Conservation (phyloP, 345 rosid species). For the Arabis alpina region DNA sequence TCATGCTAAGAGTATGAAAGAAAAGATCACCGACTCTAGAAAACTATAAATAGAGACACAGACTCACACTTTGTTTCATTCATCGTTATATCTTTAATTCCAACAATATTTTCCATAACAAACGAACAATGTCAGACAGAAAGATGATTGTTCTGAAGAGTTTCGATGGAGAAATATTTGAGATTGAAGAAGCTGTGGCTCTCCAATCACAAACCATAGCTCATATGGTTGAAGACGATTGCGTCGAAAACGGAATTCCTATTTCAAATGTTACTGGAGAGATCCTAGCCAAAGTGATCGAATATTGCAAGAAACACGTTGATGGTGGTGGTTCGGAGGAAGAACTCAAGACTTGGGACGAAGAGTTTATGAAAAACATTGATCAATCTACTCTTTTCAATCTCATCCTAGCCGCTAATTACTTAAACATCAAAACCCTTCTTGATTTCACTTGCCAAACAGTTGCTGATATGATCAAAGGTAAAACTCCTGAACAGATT, state of each 20-base stretch:
- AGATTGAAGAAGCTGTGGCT: constrained; percentile 15
- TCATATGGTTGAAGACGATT: not conserved
- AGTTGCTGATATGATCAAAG: not conserved
- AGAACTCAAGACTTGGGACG: constrained; percentile 10
- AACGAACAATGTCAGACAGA: not conserved
- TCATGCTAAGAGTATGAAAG: too few species aligned
- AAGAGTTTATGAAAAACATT: not conserved
- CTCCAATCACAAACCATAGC: constrained; percentile 1
- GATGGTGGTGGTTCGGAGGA: not conserved
- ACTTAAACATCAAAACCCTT: not conserved
- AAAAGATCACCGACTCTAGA: too few species aligned
- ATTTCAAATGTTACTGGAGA: not conserved
- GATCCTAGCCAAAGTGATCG: constrained; percentile 16
- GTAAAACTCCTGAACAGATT: not conserved
- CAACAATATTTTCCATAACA: too few species aligned
- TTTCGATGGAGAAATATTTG: constrained; percentile 17
- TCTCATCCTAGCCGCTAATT: not conserved
- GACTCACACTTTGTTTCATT: too few species aligned
- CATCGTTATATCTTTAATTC: too few species aligned
- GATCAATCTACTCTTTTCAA: not conserved
- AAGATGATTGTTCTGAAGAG: constrained; percentile 11
- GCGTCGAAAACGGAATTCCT: not conserved
- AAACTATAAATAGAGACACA: too few species aligned
- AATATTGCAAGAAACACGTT: constrained; percentile 15
- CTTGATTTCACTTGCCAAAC: not conserved